phyloP scores from a whole-genome alignment of 1,284 basidiomycete species.

The Ganoderma sinense region DNA sequence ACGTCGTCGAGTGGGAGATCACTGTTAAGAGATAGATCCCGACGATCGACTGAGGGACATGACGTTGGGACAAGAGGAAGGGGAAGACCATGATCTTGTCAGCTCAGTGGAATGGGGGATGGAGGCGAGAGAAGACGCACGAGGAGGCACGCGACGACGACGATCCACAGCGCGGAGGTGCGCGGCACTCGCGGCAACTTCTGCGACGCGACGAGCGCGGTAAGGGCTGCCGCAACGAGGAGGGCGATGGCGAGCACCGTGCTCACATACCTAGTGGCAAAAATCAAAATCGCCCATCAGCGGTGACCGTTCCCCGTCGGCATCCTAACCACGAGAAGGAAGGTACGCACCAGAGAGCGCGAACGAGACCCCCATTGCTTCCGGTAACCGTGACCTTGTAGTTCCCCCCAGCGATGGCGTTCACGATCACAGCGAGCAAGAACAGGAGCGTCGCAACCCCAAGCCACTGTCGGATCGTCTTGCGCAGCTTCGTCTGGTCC shows the following conservation, averaged over 20 bases:
- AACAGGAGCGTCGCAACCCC: slow-evolving; percentile 32
- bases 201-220: slow-evolving; percentile 14
- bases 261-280: slow-evolving; percentile 17
- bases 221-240: neutral
- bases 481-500: slow-evolving; percentile 37
- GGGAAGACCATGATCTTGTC: neutral
- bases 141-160: slow-evolving; percentile 17
- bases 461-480: slow-evolving; percentile 39
- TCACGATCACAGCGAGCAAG: slow-evolving; percentile 34
- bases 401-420: too few species aligned
- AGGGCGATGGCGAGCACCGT: slow-evolving; percentile 19
- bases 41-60: slow-evolving; percentile 34
- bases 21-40: slow-evolving; percentile 50
- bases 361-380: slow-evolving; percentile 25
- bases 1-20: slow-evolving; percentile 45
- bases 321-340: too few species aligned
- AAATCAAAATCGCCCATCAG: too few species aligned
- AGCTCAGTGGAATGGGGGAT: neutral
- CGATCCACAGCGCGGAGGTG: slow-evolving; percentile 10
- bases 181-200: slow-evolving; percentile 20
- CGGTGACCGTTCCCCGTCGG: neutral
- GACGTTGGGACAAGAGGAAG: too few species aligned
- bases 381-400: too few species aligned
- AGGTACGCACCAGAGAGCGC: slow-evolving; percentile 31
- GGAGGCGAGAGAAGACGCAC: slow-evolving; percentile 10